Evolutionary conservation across 2,329 filamentous ascomycete species (phyloP).

Genomic region (Purpureocillium takamizusanense): DNA sequence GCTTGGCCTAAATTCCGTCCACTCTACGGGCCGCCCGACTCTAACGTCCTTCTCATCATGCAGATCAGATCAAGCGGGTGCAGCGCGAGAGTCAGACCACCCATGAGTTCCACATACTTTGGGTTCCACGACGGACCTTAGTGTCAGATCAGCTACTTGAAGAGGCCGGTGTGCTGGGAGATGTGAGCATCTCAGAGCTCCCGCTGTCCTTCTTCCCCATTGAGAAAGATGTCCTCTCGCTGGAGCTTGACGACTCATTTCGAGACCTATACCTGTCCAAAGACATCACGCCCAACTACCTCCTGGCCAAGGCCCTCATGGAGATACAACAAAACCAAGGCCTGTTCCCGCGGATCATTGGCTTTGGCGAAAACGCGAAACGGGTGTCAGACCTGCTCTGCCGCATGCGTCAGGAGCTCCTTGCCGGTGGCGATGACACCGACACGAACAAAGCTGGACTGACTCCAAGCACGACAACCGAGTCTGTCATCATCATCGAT

Average conservation of each 20-base stretch:
- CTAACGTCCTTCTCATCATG: conserved; percentile 22
- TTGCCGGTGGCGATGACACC: conserved; percentile 66
- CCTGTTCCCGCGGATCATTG: conserved; percentile 86
- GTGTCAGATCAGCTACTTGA: conserved; percentile 88
- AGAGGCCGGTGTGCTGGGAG: conserved; percentile 85
- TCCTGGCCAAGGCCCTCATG: conserved; percentile 89
- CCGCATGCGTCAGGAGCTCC: conserved; percentile 83
- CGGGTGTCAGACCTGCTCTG: conserved; percentile 77
- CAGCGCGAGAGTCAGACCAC: conserved; percentile 80
- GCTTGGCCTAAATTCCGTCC: too few relatives aligned
- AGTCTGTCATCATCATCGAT: conserved; percentile 91
- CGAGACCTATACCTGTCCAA: conserved; percentile 81
- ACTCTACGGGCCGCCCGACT: not conserved
- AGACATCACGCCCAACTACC: conserved; percentile 82
- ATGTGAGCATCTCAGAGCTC: conserved; percentile 81
- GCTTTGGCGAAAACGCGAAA: conserved; percentile 92
- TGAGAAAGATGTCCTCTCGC: conserved; percentile 81
- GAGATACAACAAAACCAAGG: conserved; percentile 84
- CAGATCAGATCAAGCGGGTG: conserved; percentile 85
- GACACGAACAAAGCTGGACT: conserved; percentile 57
- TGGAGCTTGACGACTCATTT: conserved; percentile 84
- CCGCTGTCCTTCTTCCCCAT: conserved; percentile 85
- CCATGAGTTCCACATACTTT: conserved; percentile 95
- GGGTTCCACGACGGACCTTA: conserved; percentile 85
- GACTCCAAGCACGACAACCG: conserved; percentile 77